Conservation (phyloP, 2,329 filamentous ascomycete species). For the Orbilia ellipsospora region DNA sequence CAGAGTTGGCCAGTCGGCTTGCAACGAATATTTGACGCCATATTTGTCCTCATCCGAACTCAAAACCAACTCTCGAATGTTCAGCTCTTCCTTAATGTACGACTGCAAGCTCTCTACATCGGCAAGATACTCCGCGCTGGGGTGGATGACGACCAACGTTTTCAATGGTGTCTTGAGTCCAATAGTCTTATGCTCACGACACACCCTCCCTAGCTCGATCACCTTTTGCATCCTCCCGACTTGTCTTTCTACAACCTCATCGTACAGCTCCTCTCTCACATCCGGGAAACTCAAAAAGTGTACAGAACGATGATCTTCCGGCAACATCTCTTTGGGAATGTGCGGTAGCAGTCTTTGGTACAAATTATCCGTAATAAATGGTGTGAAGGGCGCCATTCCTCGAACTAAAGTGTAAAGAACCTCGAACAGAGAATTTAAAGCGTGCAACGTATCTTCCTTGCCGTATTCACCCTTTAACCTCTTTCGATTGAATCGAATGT, state of each 20-base stretch:
- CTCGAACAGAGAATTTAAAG: constrained; percentile 93
- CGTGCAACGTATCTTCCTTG: constrained; percentile 84
- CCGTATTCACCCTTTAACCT: constrained; percentile 91
- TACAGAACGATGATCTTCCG: constrained; percentile 82
- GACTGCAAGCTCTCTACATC: constrained; percentile 85
- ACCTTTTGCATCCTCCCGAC: constrained; percentile 94
- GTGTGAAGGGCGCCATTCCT: constrained; percentile 91
- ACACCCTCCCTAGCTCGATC: constrained; percentile 88
- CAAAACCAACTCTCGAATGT: constrained; percentile 84
- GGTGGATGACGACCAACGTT: constrained; percentile 87
- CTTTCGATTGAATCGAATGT: constrained; percentile 93
- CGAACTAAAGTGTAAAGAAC: constrained; percentile 89
- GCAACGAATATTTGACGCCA: constrained; percentile 89
- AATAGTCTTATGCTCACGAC: constrained; percentile 83
- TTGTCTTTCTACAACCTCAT: constrained; percentile 83
- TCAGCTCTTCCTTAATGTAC: constrained; percentile 94
- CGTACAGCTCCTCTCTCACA: constrained; percentile 87
- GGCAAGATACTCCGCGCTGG: constrained; percentile 82
- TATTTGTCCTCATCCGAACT: constrained; percentile 89
- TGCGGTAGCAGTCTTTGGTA: constrained; percentile 84
- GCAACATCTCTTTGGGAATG: constrained; percentile 77
- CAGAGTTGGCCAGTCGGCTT: constrained; percentile 90
- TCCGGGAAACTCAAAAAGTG: constrained; percentile 93
- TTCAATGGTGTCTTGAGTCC: constrained; percentile 88
- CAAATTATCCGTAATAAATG: constrained; percentile 94